These are phyloP conservation scores for Helichrysum umbraculigerum DNA, from an alignment of 129 eudicot species.

Conservation along the genomic window DNA sequence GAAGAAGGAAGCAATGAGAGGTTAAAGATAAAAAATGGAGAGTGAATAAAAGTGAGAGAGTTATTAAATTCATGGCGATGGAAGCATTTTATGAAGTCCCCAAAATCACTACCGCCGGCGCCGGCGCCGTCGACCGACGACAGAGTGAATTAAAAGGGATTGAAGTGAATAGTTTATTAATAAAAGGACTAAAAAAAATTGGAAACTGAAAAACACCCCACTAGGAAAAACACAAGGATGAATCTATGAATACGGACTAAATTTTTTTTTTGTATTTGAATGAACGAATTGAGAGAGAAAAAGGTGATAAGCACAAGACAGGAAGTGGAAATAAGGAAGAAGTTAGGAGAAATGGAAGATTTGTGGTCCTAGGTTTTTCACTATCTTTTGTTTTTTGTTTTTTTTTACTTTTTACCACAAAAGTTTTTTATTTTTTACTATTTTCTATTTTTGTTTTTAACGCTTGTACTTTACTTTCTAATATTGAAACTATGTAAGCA, in stretches of 20 bases:
- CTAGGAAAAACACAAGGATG: slow-evolving; percentile 2
- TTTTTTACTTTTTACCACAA: neutral
- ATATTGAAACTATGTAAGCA: too few species aligned
- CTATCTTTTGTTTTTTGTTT: neutral
- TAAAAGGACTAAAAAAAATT: too few species aligned
- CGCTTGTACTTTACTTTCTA: neutral
- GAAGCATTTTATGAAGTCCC: slow-evolving; percentile 37
- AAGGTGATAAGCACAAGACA: slow-evolving; percentile 44
- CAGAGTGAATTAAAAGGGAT: slow-evolving; percentile 3
- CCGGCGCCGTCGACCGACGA: slow-evolving; percentile 8
- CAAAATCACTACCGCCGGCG: slow-evolving; percentile 13
- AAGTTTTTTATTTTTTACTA: neutral
- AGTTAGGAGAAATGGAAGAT: slow-evolving; percentile 27
- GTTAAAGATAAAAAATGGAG: slow-evolving; percentile 34
- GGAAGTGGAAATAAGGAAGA: slow-evolving; percentile 26
- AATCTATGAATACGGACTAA: neutral
- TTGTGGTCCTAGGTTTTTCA: slow-evolving; percentile 2
- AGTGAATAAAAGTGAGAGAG: slow-evolving; percentile 28
- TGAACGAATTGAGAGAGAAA: slow-evolving; percentile 7
- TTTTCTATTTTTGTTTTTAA: neutral
- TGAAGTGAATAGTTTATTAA: slow-evolving; percentile 3
- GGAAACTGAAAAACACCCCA: neutral
- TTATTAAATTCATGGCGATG: slow-evolving; percentile 40
- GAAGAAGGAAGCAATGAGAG: slow-evolving; percentile 34
- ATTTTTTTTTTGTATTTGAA: neutral